phyloP scores from a whole-genome alignment of 352 stramenopile species.

The Phytophthora pluvialis region DNA sequence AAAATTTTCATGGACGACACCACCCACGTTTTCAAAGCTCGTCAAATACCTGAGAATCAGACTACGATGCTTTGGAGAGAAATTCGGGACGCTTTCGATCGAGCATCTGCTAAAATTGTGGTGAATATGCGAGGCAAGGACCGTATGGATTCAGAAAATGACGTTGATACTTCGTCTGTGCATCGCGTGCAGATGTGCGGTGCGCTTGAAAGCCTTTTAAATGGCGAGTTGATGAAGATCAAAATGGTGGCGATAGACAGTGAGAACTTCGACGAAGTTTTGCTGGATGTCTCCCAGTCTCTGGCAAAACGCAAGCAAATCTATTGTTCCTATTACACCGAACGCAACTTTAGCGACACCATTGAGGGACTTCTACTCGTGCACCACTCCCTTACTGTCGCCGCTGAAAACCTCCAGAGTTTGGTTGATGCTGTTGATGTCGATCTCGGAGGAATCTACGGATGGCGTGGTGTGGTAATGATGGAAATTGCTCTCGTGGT shows the following conservation, averaged over 20 bases:
- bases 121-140: conserved; percentile 27
- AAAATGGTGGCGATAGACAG: not conserved
- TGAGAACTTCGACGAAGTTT: not conserved
- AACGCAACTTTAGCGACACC: conserved; percentile 20
- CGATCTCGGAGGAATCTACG: conserved; percentile 59
- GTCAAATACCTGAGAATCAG: conserved; percentile 29
- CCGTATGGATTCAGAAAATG: not conserved
- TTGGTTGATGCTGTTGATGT: conserved; percentile 8
- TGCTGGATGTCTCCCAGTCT: conserved; percentile 36
- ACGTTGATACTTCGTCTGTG: conserved; percentile 1
- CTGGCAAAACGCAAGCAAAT: conserved; percentile 42
- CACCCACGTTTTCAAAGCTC: conserved; percentile 46
- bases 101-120: conserved; percentile 29
- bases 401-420: conserved; percentile 25
- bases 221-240: conserved; percentile 31
- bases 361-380: conserved; percentile 36
- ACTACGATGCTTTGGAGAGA: conserved; percentile 32
- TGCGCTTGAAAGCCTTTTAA: conserved; percentile 36
- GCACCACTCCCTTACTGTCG: conserved; percentile 30
- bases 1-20: conserved; percentile 47
- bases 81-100: conserved; percentile 48
- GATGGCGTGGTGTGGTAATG: conserved; percentile 63
- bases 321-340: conserved; percentile 45
- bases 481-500: conserved; percentile 57
- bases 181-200: conserved; percentile 30